Evolutionary conservation across 495 filamentous ascomycete genomes (phyloP).

Genomic region (Xylaria flabelliformis): DNA sequence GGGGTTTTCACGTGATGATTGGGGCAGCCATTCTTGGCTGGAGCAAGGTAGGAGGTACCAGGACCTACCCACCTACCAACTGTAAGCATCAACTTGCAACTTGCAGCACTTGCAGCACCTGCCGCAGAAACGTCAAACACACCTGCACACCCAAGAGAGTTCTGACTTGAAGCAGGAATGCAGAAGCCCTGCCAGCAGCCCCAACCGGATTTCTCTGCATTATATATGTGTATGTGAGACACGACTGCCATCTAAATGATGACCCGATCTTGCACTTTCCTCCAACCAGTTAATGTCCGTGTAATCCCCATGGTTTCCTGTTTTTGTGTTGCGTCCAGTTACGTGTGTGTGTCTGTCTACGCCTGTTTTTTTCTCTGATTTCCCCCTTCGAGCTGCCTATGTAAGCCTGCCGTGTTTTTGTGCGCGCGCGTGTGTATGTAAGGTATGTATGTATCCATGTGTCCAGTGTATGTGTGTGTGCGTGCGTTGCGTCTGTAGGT

Average conservation of each 20-base stretch:
- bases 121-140: neutral
- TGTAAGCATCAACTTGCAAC: neutral
- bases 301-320: slow-evolving; percentile 15
- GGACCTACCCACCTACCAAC: no score
- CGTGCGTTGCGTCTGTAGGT: slow-evolving; percentile 8
- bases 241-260: slow-evolving; percentile 8
- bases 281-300: slow-evolving; percentile 18
- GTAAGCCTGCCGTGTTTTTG: slow-evolving; percentile 8
- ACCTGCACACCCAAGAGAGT: neutral
- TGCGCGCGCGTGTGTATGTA: neutral
- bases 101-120: neutral
- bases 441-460: neutral
- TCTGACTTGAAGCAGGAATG: slow-evolving; percentile 11
- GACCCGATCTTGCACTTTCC: slow-evolving; percentile 15
- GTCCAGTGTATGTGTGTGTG: neutral
- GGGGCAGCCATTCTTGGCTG: slow-evolving; percentile 8
- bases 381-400: neutral
- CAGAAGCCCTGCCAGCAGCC: slow-evolving; percentile 17
- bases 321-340: neutral
- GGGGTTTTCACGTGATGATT: slow-evolving; percentile 28
- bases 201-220: slow-evolving; percentile 20
- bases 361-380: neutral
- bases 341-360: neutral
- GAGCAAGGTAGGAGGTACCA: no score
- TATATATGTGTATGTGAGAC: slow-evolving; percentile 18